A percentile compares a stretch with the other conserved stretches of the same genome.
Conservation (phyloP, 2,329 filamentous ascomycete genomes). For the Epichloe uncinata region DNA sequence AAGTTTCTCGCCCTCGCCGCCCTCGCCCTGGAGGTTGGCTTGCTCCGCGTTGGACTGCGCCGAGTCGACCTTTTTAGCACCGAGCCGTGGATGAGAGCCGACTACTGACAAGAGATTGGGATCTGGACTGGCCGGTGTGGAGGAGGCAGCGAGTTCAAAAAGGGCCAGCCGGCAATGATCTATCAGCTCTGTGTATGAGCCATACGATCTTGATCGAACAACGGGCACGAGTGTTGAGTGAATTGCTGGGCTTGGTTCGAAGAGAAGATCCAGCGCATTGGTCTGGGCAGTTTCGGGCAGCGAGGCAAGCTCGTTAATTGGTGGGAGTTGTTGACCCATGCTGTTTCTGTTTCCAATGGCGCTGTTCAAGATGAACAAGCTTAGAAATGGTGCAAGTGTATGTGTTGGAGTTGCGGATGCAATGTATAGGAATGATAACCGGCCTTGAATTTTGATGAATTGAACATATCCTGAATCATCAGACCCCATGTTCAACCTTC, state of each 20-base stretch:
- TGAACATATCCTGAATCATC: no score
- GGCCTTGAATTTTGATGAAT: no score
- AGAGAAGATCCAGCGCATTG: slow-evolving; percentile 59
- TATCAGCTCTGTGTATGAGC: slow-evolving; percentile 58
- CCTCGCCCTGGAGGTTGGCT: slow-evolving; percentile 53
- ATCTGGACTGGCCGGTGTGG: slow-evolving; percentile 30
- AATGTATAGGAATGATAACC: background rate
- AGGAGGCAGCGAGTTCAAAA: slow-evolving; percentile 39
- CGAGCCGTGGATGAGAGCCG: slow-evolving; percentile 70
- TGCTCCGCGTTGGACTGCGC: slow-evolving; percentile 73
- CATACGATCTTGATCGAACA: slow-evolving; percentile 42
- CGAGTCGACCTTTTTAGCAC: slow-evolving; percentile 73
- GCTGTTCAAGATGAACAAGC: background rate
- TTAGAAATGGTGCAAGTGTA: background rate
- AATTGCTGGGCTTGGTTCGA: slow-evolving; percentile 67
- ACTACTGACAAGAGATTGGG: slow-evolving; percentile 56
- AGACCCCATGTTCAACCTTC: no score
- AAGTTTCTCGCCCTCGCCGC: slow-evolving; percentile 46
- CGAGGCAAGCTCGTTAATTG: slow-evolving; percentile 39
- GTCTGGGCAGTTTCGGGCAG: slow-evolving; percentile 42
- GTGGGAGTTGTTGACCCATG: slow-evolving; percentile 34
- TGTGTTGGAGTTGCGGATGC: background rate
- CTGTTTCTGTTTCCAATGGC: slow-evolving; percentile 2
- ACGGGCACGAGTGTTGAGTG: slow-evolving; percentile 58
- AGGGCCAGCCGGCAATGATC: slow-evolving; percentile 51